Conservation (phyloP, 1,284 basidiomycete genomes). For the Agroathelia rolfsii region DNA sequence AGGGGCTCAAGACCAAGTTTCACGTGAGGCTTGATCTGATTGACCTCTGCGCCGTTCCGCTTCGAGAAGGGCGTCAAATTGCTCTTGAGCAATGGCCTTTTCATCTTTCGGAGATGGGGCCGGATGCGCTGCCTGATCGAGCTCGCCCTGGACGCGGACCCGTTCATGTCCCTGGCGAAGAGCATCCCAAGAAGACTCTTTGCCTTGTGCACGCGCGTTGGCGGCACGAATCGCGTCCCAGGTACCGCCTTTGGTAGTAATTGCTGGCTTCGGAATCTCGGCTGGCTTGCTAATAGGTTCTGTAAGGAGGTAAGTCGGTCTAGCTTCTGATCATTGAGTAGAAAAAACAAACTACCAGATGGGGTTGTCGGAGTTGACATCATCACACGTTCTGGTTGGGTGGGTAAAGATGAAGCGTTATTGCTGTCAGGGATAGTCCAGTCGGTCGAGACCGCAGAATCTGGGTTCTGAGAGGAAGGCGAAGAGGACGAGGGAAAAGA, state of each 20-base stretch:
- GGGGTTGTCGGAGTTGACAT: too few species aligned
- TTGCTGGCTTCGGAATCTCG: slow-evolving; percentile 10
- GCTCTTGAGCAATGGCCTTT: slow-evolving; percentile 37
- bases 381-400: too few species aligned
- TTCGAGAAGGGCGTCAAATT: slow-evolving; percentile 50
- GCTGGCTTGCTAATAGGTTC: slow-evolving; percentile 10
- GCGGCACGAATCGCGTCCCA: slow-evolving; percentile 58
- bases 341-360: too few species aligned
- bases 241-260: slow-evolving; percentile 19
- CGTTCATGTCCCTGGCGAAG: slow-evolving; percentile 52
- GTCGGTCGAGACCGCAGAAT: too few species aligned
- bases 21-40: neutral
- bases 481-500: too few species aligned
- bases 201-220: slow-evolving; percentile 32
- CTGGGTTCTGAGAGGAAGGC: too few species aligned
- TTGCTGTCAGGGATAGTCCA: too few species aligned
- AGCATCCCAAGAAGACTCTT: slow-evolving; percentile 53
- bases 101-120: slow-evolving; percentile 20
- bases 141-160: slow-evolving; percentile 13
- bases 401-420: too few species aligned
- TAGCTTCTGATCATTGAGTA: too few species aligned
- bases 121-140: slow-evolving; percentile 9
- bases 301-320: too few species aligned
- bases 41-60: slow-evolving; percentile 34
- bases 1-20: too few species aligned